Evolutionary conservation across 352 stramenopile species (phyloP).

Genomic region (Pilasporangium apinafurcum): DNA sequence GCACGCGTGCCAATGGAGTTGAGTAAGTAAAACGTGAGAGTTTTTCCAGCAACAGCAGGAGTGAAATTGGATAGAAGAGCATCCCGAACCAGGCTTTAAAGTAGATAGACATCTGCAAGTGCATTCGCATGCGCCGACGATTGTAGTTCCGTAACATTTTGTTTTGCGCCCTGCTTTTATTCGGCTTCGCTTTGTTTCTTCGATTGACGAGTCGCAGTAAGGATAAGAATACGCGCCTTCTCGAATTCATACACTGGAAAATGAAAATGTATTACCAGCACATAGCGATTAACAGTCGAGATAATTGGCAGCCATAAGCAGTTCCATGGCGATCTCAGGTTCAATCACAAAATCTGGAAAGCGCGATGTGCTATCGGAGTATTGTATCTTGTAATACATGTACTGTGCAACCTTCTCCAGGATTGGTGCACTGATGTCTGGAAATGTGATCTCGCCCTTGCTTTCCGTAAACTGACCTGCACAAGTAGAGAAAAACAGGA

Average conservation of each 20-base stretch:
- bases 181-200: no score
- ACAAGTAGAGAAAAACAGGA: not conserved
- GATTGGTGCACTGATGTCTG: constrained; percentile 93
- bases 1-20: constrained; percentile 25
- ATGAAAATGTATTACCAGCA: not conserved
- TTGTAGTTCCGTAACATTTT: no score
- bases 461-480: constrained; percentile 89
- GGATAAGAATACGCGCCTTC: no score
- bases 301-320: constrained; percentile 98
- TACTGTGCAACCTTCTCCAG: constrained; percentile 98
- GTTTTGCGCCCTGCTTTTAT: no score
- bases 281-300: constrained; percentile 86
- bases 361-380: constrained; percentile 90
- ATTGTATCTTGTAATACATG: constrained; percentile 98
- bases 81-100: constrained; percentile 44
- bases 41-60: constrained; percentile 57
- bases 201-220: no score
- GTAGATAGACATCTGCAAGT: constrained; percentile 55
- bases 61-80: constrained; percentile 57
- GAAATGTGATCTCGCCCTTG: constrained; percentile 96
- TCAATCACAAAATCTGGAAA: constrained; percentile 98
- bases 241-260: no score
- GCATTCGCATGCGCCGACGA: constrained; percentile 29
- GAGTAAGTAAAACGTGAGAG: constrained; percentile 25
- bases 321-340: constrained; percentile 95